Conservation (phyloP, 2,329 filamentous ascomycete genomes). For the Monosporascus cannonballus region DNA sequence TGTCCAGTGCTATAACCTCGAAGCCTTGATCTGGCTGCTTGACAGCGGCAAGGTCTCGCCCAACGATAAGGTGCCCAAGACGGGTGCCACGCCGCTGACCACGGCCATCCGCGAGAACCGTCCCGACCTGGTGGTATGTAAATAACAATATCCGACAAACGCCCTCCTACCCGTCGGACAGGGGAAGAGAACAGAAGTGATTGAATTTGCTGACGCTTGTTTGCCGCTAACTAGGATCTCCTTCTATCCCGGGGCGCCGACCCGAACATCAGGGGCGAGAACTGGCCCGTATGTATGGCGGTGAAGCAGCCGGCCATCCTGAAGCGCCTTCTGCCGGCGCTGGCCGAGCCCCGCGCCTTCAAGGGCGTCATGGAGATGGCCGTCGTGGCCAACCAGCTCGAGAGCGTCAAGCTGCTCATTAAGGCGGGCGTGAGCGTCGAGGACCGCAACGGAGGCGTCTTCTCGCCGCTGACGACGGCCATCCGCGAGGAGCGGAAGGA, state of each 20-base stretch:
- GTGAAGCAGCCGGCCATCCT: constrained; percentile 56
- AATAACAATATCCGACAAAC: background rate
- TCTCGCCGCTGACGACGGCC: constrained; percentile 62
- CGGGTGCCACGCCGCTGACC: constrained; percentile 55
- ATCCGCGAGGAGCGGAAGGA: constrained; percentile 57
- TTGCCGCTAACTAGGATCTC: constrained; percentile 6
- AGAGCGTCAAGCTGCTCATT: constrained; percentile 60
- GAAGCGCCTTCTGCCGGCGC: constrained; percentile 48
- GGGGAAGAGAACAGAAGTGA: no score
- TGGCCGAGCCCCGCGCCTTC: constrained; percentile 54
- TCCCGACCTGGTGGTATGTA: constrained; percentile 52
- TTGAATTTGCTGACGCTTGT: no score
- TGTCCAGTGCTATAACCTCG: constrained; percentile 54
- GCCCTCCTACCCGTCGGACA: background rate
- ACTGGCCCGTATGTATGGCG: constrained; percentile 68
- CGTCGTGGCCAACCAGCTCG: constrained; percentile 59
- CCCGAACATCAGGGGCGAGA: constrained; percentile 56
- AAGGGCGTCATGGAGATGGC: constrained; percentile 64
- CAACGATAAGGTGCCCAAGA: constrained; percentile 51
- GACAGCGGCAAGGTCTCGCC: constrained; percentile 50
- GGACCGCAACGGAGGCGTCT: constrained; percentile 67
- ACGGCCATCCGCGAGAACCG: constrained; percentile 59
- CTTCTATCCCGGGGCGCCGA: constrained; percentile 40
- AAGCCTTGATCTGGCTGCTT: constrained; percentile 55
- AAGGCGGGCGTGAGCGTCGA: constrained; percentile 61